Conservation (phyloP, 371 early-diverging fungal species). For the Syncephalastrum racemosum region DNA sequence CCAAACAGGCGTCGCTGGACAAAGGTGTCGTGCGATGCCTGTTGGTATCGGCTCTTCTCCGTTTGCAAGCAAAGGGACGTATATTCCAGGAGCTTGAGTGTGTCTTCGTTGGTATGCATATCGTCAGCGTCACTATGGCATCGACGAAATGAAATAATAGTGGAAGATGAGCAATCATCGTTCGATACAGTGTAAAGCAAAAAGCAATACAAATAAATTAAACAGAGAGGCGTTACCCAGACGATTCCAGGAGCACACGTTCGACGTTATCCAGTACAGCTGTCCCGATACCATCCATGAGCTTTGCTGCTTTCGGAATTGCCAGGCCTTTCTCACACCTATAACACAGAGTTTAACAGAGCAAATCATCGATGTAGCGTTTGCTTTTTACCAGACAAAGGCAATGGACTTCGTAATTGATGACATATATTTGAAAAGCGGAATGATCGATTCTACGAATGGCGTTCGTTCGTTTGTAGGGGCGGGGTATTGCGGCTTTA, state of each 20-base stretch:
- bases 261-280: constrained; percentile 4
- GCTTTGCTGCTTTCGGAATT: constrained; percentile 9
- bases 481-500: constrained; percentile 4
- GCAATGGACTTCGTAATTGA: background rate
- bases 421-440: constrained; percentile 16
- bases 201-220: too few relatives aligned
- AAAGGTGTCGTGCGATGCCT: constrained; percentile 13
- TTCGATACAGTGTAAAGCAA: too few relatives aligned
- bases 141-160: too few relatives aligned
- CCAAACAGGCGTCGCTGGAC: constrained; percentile 13
- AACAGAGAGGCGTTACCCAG: constrained; percentile 7
- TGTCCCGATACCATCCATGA: constrained; percentile 16
- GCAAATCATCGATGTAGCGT: background rate
- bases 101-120: constrained; percentile 15
- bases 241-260: constrained; percentile 15
- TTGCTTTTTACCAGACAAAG: constrained; percentile 7
- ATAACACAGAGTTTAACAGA: background rate
- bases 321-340: constrained; percentile 15
- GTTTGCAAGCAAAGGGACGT: constrained; percentile 14
- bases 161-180: too few relatives aligned
- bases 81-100: constrained; percentile 21
- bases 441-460: constrained; percentile 13
- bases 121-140: constrained; percentile 14
- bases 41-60: constrained; percentile 14
- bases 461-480: constrained; percentile 10